Conservation (phyloP, 2,329 filamentous ascomycete species). For the Ilyonectria sp. region DNA sequence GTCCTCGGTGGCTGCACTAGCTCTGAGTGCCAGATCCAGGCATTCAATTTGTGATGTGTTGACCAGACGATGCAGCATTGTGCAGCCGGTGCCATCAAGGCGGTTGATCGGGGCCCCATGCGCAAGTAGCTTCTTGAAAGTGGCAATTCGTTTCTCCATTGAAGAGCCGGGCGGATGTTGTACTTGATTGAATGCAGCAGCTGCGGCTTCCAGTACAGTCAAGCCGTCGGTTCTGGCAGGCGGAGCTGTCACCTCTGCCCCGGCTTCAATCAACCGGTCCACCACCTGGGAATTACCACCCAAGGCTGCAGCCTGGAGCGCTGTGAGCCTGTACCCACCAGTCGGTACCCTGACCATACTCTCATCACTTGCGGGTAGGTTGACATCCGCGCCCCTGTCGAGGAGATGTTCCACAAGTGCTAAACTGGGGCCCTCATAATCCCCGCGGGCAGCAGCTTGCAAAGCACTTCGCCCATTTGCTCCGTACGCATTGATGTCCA, state of each 20-base stretch:
- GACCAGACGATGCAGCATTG: background rate
- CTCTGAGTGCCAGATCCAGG: constrained; percentile 1
- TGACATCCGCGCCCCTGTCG: constrained; percentile 4
- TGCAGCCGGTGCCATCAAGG: background rate
- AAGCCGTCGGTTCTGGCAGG: background rate
- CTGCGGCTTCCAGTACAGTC: constrained; percentile 6
- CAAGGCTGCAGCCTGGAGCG: constrained; percentile 6
- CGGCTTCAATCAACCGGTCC: constrained; percentile 11
- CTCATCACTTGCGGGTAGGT: constrained; percentile 1
- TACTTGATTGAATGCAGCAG: no score
- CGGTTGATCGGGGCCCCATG: constrained; percentile 7
- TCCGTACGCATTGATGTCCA: constrained; percentile 11
- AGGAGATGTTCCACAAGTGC: constrained; percentile 8
- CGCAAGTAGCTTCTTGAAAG: constrained; percentile 2
- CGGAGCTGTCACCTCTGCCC: constrained; percentile 1
- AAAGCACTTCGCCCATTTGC: background rate
- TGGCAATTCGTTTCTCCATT: background rate
- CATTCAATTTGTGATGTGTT: background rate
- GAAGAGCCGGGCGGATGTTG: no score
- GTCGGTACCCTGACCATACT: no score
- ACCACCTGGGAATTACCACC: background rate
- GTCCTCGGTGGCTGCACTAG: background rate
- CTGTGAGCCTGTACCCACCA: background rate
- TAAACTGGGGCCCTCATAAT: background rate
- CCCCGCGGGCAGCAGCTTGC: background rate